Evolutionary conservation across 306 rosid species (phyloP).

Genomic region (Cicer pinnatifidum): DNA sequence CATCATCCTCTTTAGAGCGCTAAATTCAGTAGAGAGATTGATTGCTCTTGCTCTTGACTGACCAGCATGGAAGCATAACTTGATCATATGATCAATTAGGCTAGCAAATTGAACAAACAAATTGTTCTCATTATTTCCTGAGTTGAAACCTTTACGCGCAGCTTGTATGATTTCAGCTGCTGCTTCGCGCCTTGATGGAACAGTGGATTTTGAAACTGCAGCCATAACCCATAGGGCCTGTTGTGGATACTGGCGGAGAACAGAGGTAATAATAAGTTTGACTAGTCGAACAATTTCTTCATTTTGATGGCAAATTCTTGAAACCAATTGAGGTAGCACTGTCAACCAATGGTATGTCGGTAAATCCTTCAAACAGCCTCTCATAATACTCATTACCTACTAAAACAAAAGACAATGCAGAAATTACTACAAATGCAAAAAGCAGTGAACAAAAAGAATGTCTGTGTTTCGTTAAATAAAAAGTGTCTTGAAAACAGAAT

Average conservation of each 20-base stretch:
- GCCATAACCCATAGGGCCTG: conserved; percentile 99
- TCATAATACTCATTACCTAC: conserved; percentile 72
- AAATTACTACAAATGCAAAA: conserved; percentile 38
- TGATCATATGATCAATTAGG: conserved; percentile 86
- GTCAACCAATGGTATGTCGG: conserved; percentile 95
- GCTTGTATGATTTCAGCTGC: conserved; percentile 94
- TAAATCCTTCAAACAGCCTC: conserved; percentile 88
- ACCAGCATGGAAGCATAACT: conserved; percentile 89
- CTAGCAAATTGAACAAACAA: conserved; percentile 88
- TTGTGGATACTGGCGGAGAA: conserved; percentile 84
- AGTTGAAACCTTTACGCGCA: conserved; percentile 75
- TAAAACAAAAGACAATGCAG: conserved; percentile 45
- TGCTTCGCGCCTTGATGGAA: conserved; percentile 91
- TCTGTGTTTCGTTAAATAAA: conserved; percentile 1
- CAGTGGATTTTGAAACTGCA: conserved; percentile 93
- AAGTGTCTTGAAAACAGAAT: conserved; percentile 38
- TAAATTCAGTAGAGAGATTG: conserved; percentile 84
- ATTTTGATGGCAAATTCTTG: conserved; percentile 97
- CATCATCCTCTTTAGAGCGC: conserved; percentile 97
- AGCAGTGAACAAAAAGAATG: conserved; percentile 35
- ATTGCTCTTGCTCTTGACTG: conserved; percentile 80
- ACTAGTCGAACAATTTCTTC: conserved; percentile 82
- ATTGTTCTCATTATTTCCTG: conserved; percentile 71
- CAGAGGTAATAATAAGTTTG: conserved; percentile 78
- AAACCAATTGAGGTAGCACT: conserved; percentile 94